A percentile compares a stretch with the other conserved stretches of the same genome.
phyloP scores from a whole-genome alignment of 805 yeast species.

The Metschnikowia orientalis region DNA sequence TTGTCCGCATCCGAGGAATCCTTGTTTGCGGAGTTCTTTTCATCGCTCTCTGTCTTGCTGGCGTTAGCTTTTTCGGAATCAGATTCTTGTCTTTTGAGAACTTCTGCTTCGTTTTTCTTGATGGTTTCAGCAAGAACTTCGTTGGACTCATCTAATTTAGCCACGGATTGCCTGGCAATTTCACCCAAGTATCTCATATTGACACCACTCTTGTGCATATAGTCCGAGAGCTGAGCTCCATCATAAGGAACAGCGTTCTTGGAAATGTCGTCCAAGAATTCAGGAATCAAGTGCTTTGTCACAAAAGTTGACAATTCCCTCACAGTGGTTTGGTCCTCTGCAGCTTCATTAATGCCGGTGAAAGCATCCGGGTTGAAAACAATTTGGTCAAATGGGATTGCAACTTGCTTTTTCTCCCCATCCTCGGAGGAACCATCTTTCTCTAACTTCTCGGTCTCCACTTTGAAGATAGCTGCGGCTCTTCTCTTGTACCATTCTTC shows the following conservation, averaged over 20 bases:
- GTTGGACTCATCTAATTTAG: constrained; percentile 15
- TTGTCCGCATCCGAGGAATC: constrained; percentile 23
- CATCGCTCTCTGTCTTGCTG: constrained; percentile 13
- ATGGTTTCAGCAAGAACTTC: constrained; percentile 19
- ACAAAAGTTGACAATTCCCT: constrained; percentile 67
- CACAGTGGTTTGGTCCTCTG: constrained; percentile 59
- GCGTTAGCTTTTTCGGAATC: constrained; percentile 16
- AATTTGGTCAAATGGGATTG: constrained; percentile 49
- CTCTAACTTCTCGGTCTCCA: constrained; percentile 45
- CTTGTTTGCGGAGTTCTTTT: constrained; percentile 21
- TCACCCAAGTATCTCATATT: constrained; percentile 83
- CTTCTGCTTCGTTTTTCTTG: constrained; percentile 23
- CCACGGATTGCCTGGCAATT: constrained; percentile 39
- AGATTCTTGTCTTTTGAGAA: constrained; percentile 20
- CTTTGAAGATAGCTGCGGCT: constrained; percentile 49
- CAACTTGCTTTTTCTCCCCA: constrained; percentile 46
- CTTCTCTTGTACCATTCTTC: constrained; percentile 84
- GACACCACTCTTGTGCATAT: constrained; percentile 78
- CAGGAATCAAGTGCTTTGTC: constrained; percentile 54
- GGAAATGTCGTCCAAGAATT: constrained; percentile 52
- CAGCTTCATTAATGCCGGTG: constrained; percentile 36
- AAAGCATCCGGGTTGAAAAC: constrained; percentile 79
- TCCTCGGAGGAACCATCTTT: constrained; percentile 31
- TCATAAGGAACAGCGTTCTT: constrained; percentile 68
- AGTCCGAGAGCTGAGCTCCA: constrained; percentile 66